Conservation (phyloP, 306 rosid genomes). For the Vigna angularis region DNA sequence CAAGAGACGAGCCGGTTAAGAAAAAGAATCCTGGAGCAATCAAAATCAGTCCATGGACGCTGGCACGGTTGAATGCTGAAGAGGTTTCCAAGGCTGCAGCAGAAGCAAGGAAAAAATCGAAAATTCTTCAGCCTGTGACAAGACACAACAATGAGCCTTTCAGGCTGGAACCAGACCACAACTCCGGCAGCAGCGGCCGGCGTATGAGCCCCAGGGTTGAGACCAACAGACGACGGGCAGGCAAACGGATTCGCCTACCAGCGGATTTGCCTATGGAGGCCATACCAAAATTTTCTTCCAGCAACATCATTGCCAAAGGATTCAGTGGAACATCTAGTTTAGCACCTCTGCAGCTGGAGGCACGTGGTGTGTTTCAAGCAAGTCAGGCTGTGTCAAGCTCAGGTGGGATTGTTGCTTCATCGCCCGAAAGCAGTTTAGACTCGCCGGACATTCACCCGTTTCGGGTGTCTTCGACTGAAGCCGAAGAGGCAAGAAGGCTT, state of each 20-base stretch:
- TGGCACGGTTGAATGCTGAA: conserved; percentile 92
- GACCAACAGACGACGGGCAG: conserved; percentile 68
- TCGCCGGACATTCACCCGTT: conserved; percentile 95
- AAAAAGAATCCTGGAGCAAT: conserved; percentile 81
- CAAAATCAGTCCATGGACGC: conserved; percentile 95
- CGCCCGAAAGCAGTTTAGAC: conserved; percentile 95
- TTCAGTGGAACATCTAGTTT: conserved; percentile 68
- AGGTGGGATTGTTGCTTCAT: conserved; percentile 73
- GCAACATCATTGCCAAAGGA: conserved; percentile 58
- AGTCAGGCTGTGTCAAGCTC: conserved; percentile 78
- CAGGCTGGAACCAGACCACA: conserved; percentile 60
- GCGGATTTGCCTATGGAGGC: conserved; percentile 80
- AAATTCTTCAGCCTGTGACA: conserved; percentile 84
- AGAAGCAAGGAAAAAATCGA: conserved; percentile 94
- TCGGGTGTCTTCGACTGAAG: conserved; percentile 65
- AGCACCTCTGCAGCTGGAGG: conserved; percentile 89
- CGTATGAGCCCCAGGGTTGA: conserved; percentile 71
- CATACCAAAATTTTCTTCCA: conserved; percentile 56
- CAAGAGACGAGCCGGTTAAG: conserved; percentile 63
- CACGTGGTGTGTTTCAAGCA: conserved; percentile 73
- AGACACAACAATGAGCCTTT: conserved; percentile 61
- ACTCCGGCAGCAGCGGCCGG: conserved; percentile 77
- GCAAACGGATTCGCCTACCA: conserved; percentile 81
- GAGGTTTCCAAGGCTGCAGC: conserved; percentile 97
- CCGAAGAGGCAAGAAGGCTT: conserved; percentile 75